Percentiles rank a stretch among this genome's conserved stretches.
These are phyloP conservation scores for Phalaenopsis aphrodite DNA, from an alignment of 106 monocot species.

Conservation along the genomic window DNA sequence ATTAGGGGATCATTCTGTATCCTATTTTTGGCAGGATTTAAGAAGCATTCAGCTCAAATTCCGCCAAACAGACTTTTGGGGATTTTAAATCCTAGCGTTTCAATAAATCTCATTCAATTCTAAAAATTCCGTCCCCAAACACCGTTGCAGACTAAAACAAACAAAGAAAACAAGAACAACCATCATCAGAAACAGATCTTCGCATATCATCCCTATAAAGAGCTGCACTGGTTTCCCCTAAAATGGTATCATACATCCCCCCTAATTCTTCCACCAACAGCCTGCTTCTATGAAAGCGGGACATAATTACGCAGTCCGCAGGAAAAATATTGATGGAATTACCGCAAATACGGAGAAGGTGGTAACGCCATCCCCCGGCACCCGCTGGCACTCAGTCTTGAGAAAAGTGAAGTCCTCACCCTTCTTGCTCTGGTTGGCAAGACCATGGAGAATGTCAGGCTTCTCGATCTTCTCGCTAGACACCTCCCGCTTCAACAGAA, in stretches of 20 bases:
- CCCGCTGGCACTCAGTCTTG: conserved; percentile 57
- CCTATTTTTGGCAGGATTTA: too few species aligned
- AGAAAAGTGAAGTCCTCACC: conserved; percentile 87
- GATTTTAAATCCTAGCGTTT: too few species aligned
- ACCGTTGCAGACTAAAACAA: background rate
- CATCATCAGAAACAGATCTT: background rate
- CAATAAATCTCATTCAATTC: too few species aligned
- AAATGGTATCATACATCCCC: background rate
- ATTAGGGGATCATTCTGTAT: too few species aligned
- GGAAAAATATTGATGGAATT: conserved; percentile 3
- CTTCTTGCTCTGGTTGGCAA: conserved; percentile 73
- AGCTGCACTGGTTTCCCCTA: background rate
- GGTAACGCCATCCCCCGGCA: conserved; percentile 34
- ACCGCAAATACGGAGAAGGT: conserved; percentile 82
- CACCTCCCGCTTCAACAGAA: conserved; percentile 67
- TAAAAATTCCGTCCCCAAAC: too few species aligned
- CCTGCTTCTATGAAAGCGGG: background rate
- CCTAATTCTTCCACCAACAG: background rate
- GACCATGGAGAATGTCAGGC: conserved; percentile 60
- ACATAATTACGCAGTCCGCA: background rate
- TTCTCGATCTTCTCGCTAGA: conserved; percentile 50
- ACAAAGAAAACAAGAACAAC: background rate
- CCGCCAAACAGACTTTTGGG: too few species aligned
- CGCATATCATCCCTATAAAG: background rate
- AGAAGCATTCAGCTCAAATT: too few species aligned